Conservation (phyloP, 2,329 filamentous ascomycete genomes). For the Claviceps purpurea region DNA sequence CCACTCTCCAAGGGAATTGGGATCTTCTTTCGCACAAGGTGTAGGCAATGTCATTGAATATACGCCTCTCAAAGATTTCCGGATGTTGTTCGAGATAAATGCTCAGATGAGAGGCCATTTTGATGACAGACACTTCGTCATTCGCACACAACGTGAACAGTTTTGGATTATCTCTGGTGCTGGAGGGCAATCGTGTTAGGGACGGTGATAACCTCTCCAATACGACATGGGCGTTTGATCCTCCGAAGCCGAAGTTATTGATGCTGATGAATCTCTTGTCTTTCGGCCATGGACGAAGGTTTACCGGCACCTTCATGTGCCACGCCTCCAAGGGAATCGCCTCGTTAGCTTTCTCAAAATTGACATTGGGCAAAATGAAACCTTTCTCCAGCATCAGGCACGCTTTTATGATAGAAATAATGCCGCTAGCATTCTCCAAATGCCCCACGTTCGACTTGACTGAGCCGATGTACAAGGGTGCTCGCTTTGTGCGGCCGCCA, state of each 20-base stretch:
- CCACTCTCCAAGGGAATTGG: slow-evolving; percentile 28
- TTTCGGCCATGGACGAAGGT: slow-evolving; percentile 32
- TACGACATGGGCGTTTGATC: slow-evolving; percentile 31
- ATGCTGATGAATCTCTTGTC: slow-evolving; percentile 36
- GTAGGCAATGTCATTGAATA: slow-evolving; percentile 34
- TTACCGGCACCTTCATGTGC: slow-evolving; percentile 34
- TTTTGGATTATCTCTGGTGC: slow-evolving; percentile 10
- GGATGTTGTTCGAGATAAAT: slow-evolving; percentile 29
- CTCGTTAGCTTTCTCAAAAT: slow-evolving; percentile 35
- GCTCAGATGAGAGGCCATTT: slow-evolving; percentile 17
- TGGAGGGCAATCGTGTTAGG: not conserved
- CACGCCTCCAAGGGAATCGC: slow-evolving; percentile 35
- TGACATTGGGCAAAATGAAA: slow-evolving; percentile 35
- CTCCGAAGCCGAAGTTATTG: slow-evolving; percentile 35
- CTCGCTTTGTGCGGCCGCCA: slow-evolving; percentile 23
- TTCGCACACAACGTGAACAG: slow-evolving; percentile 30
- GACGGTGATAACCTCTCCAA: slow-evolving; percentile 13
- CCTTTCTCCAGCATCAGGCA: slow-evolving; percentile 36
- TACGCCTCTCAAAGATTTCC: slow-evolving; percentile 26
- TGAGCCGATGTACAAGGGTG: slow-evolving; percentile 32
- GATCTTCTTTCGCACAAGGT: slow-evolving; percentile 32
- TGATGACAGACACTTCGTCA: slow-evolving; percentile 20
- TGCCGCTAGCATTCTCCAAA: slow-evolving; percentile 36
- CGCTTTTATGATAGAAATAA: slow-evolving; percentile 38
- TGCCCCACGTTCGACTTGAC: slow-evolving; percentile 41